A percentile compares a stretch with the other conserved stretches of the same genome.
These are phyloP conservation scores for Arabidopsis lyrata DNA, from an alignment of 441 rosid genomes.

Conservation along the genomic window DNA sequence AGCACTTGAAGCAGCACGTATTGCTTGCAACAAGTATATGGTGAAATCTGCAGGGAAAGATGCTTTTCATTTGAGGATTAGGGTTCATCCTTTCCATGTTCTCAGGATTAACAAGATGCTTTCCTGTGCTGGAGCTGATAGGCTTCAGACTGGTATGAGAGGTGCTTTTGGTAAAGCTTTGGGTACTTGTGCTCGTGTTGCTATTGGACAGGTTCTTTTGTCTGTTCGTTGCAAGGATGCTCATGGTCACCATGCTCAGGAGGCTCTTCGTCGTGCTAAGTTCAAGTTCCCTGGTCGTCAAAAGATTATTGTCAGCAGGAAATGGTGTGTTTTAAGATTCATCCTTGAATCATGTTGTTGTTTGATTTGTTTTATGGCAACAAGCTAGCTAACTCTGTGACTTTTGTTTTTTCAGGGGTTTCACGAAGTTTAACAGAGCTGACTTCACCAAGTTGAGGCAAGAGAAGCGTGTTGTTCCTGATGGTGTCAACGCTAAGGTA, in stretches of 20 bases:
- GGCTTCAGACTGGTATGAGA: slow-evolving; percentile 88
- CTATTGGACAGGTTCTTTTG: slow-evolving; percentile 84
- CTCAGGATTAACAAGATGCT: slow-evolving; percentile 95
- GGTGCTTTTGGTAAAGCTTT: slow-evolving; percentile 74
- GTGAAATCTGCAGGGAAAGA: slow-evolving; percentile 86
- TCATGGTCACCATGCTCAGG: slow-evolving; percentile 86
- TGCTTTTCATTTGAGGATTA: slow-evolving; percentile 87
- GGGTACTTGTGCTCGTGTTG: slow-evolving; percentile 68
- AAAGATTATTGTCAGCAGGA: slow-evolving; percentile 95
- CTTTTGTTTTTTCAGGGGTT: slow-evolving; percentile 66
- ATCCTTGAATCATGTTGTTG: not conserved
- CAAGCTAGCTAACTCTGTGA: not conserved
- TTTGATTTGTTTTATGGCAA: not conserved
- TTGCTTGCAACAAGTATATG: slow-evolving; percentile 96
- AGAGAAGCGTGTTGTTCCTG: slow-evolving; percentile 72
- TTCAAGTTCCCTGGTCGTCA: slow-evolving; percentile 98
- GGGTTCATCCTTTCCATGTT: slow-evolving; percentile 95
- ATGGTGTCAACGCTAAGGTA: slow-evolving; percentile 97
- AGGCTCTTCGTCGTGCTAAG: slow-evolving; percentile 94
- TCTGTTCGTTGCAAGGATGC: slow-evolving; percentile 85
- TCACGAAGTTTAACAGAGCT: slow-evolving; percentile 78
- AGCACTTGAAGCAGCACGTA: slow-evolving; percentile 91
- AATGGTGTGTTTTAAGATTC: slow-evolving; percentile 55
- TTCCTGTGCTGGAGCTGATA: slow-evolving; percentile 97
- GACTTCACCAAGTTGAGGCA: slow-evolving; percentile 74